Conservation (phyloP, 2,329 filamentous ascomycete genomes). For the Ceratocystis smalleyi region DNA sequence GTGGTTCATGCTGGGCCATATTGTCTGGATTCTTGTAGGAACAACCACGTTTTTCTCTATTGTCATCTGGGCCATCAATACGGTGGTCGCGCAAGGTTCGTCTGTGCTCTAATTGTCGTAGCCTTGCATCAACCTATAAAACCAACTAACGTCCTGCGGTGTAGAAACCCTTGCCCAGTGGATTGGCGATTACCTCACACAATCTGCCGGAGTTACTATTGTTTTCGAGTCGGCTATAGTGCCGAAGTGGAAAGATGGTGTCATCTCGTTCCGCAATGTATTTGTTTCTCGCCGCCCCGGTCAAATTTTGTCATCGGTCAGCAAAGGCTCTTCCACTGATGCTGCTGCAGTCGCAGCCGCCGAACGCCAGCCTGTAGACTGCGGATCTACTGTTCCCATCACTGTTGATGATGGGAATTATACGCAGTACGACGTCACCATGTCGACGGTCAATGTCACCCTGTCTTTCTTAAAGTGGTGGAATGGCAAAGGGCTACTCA, state of each 20-base stretch:
- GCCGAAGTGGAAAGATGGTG: constrained; percentile 84
- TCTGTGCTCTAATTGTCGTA: not conserved
- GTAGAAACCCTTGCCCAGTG: constrained; percentile 79
- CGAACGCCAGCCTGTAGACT: constrained; percentile 39
- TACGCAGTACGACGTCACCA: constrained; percentile 89
- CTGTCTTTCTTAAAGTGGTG: constrained; percentile 98
- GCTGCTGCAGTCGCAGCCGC: constrained; percentile 77
- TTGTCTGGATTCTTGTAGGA: constrained; percentile 89
- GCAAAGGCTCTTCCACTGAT: constrained; percentile 73
- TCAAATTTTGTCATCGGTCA: constrained; percentile 65
- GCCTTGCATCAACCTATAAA: not conserved
- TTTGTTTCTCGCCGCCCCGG: constrained; percentile 87
- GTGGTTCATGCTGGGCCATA: constrained; percentile 84
- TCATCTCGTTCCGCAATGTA: constrained; percentile 92
- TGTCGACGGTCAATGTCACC: constrained; percentile 90
- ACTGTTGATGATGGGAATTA: constrained; percentile 85
- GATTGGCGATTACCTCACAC: constrained; percentile 89
- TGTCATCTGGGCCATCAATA: constrained; percentile 81
- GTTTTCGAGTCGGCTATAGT: constrained; percentile 97
- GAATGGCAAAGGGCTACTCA: constrained; percentile 82
- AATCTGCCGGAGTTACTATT: constrained; percentile 81
- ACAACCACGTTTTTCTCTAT: constrained; percentile 96
- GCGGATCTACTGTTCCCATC: constrained; percentile 23
- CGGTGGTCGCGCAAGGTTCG: constrained; percentile 81
- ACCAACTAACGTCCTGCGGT: not conserved